A percentile compares a stretch with the other conserved stretches of the same genome.
Conservation (phyloP, 2,329 filamentous ascomycete species). For the Aspergillus costaricaensis region DNA sequence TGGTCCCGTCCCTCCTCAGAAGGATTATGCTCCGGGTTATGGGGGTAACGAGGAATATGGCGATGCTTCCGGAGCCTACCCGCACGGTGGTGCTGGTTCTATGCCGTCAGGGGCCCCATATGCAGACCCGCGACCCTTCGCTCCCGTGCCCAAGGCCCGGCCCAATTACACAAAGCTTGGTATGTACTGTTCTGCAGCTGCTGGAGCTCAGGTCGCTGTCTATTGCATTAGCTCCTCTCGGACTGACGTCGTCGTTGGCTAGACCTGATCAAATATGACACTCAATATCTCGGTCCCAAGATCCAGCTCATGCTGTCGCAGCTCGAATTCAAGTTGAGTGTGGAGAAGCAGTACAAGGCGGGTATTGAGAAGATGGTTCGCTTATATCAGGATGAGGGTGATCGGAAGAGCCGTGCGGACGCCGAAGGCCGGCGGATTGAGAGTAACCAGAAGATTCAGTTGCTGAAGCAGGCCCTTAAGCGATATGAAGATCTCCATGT, state of each 20-base stretch:
- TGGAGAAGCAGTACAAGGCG: constrained; percentile 98
- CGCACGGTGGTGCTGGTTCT: constrained; percentile 65
- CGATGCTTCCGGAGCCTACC: constrained; percentile 55
- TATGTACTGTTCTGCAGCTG: constrained; percentile 48
- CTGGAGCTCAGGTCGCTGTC: constrained; percentile 11
- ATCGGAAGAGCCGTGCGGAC: constrained; percentile 91
- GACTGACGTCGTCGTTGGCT: constrained; percentile 19
- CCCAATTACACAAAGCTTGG: constrained; percentile 96
- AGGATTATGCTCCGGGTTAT: constrained; percentile 69
- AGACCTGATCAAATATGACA: constrained; percentile 99
- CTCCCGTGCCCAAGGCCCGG: constrained; percentile 69
- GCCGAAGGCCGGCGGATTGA: constrained; percentile 87
- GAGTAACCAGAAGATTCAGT: constrained; percentile 96
- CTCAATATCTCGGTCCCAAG: constrained; percentile 87
- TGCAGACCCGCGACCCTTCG: constrained; percentile 68
- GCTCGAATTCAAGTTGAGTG: constrained; percentile 97
- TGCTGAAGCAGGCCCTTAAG: constrained; percentile 93
- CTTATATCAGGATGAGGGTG: constrained; percentile 94
- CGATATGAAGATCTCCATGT: constrained; percentile 97
- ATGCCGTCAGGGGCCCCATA: constrained; percentile 83
- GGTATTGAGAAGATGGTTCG: constrained; percentile 99
- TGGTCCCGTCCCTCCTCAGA: constrained; percentile 69
- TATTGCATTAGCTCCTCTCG: background rate
- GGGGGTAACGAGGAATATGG: constrained; percentile 68
- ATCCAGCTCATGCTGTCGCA: constrained; percentile 99